phyloP scores from a whole-genome alignment of 108 stramenopile species.

The Fragilariopsis cylindrus region DNA sequence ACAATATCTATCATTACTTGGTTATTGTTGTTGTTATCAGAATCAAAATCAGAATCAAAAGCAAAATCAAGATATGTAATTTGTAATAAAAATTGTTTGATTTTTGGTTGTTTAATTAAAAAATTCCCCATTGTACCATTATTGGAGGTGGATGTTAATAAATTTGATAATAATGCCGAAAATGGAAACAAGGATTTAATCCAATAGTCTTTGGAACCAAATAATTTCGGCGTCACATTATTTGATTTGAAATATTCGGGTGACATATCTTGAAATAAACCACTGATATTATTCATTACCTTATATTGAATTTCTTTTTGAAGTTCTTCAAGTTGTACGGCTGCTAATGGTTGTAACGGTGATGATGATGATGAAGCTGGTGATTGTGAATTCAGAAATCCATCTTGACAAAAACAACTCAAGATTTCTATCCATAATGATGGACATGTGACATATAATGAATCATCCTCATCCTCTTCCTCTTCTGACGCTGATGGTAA shows the following conservation, averaged over 20 bases:
- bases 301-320: constrained; percentile 29
- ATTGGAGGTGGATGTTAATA: constrained; percentile 24
- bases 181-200: constrained; percentile 33
- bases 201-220: constrained; percentile 29
- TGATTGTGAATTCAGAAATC: constrained; percentile 8
- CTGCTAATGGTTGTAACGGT: background rate
- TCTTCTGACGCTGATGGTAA: constrained; percentile 8
- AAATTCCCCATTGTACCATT: constrained; percentile 22
- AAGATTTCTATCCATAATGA: constrained; percentile 35
- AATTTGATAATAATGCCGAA: constrained; percentile 18
- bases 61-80: constrained; percentile 19
- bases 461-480: background rate
- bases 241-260: background rate
- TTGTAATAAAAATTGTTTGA: constrained; percentile 30
- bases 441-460: constrained; percentile 19
- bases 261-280: constrained; percentile 36
- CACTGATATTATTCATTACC: constrained; percentile 32
- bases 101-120: constrained; percentile 16
- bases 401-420: constrained; percentile 30
- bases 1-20: background rate
- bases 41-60: background rate
- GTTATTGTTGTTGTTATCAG: background rate
- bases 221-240: constrained; percentile 25
- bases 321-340: background rate
- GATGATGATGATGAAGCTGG: background rate